Base-by-base conservation (phyloP, 352 stramenopile species). In the Phytophthora pluvialis region DNA sequence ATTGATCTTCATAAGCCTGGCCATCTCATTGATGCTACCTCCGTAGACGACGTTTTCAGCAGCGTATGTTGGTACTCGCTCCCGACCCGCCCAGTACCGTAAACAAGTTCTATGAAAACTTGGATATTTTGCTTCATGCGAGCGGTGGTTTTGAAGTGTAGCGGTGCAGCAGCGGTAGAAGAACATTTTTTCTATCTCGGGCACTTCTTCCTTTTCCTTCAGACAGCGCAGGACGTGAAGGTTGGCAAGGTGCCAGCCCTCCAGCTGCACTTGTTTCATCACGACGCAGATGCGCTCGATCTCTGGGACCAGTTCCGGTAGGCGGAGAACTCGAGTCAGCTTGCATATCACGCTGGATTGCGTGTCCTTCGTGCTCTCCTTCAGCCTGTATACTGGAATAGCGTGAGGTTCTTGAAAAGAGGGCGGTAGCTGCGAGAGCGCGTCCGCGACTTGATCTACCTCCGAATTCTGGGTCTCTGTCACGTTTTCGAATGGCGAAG, bases 211-310 rank as follows among this genome's bases (percentile, higher is more conserved):
- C 15, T 12, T 26, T 31, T 57, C 29, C 13, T 59, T 11, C 13
- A 68, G 35, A 50, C 64, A 68, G 9, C 64, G 46, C 2, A 61
- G 59, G 5, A 60, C 48, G 31, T 73, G 64, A 1, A 73, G 46
- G 35, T 68, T 73, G 4, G 56, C 52, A 6, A 73, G 42, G 40
- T 73, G 52, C 55, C 64, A 73, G 12, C 36, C 49, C 36, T 72
- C 56, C 13, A 72, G 45, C 44, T 66, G 64, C 4, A 72, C 57
- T 43, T 72, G 64, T 38, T 63, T 62, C 64, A 72, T 72, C 7
- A 45, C 45, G 18, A 40, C 54, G 12, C 57, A 50, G 42, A 43
- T 45, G 9, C 42, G 18, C 42, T 39, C 42, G 49, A 72, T 66
- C 55, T 72, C 43, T 16, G 62, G 26, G 57, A 51, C 25, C 4